phyloP scores from a whole-genome alignment of 306 rosid species.

The Malus sylvestris region DNA sequence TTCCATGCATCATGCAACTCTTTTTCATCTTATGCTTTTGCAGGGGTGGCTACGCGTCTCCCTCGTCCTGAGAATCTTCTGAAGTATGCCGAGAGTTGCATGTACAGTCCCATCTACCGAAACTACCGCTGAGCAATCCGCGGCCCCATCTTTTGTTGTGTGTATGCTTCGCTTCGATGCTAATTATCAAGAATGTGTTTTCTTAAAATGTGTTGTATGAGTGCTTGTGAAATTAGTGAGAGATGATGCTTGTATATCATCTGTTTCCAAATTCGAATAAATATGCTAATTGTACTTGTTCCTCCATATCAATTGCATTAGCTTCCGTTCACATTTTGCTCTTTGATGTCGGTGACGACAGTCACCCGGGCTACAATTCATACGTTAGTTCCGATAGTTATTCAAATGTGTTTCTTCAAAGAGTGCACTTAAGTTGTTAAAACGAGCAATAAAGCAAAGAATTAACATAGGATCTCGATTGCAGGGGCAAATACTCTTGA shows the following conservation, averaged over 20 bases:
- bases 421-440: not conserved
- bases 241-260: not conserved
- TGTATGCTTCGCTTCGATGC: not conserved
- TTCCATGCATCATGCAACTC: not conserved
- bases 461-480: no score
- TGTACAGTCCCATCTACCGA: conserved; percentile 74
- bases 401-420: not conserved
- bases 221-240: not conserved
- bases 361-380: not conserved
- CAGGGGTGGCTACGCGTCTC: conserved; percentile 79
- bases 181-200: not conserved
- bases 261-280: not conserved
- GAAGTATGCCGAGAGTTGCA: conserved; percentile 82
- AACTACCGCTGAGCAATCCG: conserved; percentile 42
- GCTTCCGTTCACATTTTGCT: not conserved
- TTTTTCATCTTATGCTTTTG: conserved; percentile 1
- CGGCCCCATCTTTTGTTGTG: not conserved
- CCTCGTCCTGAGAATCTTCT: conserved; percentile 80
- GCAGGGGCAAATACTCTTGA: not conserved
- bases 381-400: not conserved
- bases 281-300: not conserved
- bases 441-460: not conserved
- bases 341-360: not conserved
- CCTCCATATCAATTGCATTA: not conserved
- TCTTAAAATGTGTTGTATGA: not conserved